Evolutionary conservation across 441 rosid genomes (phyloP).

Genomic region (Adansonia grandidieri): DNA sequence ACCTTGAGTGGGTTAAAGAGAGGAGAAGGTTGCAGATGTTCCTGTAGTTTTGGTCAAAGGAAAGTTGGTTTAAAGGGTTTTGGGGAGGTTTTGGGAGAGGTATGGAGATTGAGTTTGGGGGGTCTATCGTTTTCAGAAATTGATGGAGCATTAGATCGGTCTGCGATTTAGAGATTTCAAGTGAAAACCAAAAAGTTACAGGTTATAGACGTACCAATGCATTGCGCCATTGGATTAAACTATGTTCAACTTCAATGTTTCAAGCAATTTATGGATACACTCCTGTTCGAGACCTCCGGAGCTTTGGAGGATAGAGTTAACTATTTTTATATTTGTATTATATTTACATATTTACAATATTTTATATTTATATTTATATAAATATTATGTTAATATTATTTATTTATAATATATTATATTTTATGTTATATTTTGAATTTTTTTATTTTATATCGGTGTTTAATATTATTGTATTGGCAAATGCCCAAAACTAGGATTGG

Average conservation of each 20-base stretch:
- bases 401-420: too few species aligned
- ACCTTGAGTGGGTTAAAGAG: slow-evolving; percentile 53
- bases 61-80: slow-evolving; percentile 28
- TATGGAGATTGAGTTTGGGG: not conserved
- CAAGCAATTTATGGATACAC: too few species aligned
- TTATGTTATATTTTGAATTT: not conserved
- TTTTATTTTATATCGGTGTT: too few species aligned
- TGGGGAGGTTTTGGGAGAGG: slow-evolving; percentile 19
- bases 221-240: not conserved
- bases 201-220: not conserved
- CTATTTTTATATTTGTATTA: too few species aligned
- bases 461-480: too few species aligned
- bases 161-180: not conserved
- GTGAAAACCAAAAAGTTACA: not conserved
- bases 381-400: not conserved
- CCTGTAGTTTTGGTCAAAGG: slow-evolving; percentile 49
- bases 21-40: slow-evolving; percentile 60
- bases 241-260: too few species aligned
- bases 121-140: not conserved
- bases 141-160: slow-evolving; percentile 4
- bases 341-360: too few species aligned
- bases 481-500: not conserved
- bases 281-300: too few species aligned
- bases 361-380: too few species aligned
- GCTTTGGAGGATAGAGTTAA: too few species aligned